A percentile compares a stretch with the other conserved stretches of the same genome.
phyloP scores from a whole-genome alignment of 1,139 yeast species.

The Waltiozyma sp. region DNA sequence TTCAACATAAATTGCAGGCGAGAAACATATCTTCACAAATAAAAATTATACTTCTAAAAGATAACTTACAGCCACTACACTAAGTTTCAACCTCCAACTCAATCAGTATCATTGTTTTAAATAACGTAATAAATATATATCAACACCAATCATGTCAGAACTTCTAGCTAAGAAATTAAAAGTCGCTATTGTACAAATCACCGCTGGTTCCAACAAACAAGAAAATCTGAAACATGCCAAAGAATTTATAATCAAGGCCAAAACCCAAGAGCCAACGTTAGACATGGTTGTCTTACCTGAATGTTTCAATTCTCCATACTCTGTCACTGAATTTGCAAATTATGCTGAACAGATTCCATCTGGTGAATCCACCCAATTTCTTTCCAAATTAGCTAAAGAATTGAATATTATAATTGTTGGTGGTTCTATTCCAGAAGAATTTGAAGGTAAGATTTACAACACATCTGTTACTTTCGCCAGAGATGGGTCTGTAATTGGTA shows the following conservation, averaged over 20 bases:
- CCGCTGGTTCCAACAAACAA: slow-evolving; percentile 60
- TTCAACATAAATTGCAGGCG: too few species aligned
- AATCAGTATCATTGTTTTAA: too few species aligned
- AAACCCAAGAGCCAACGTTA: slow-evolving; percentile 24
- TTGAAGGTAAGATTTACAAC: slow-evolving; percentile 55
- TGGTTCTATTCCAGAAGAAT: slow-evolving; percentile 84
- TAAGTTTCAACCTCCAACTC: too few species aligned
- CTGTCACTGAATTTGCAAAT: slow-evolving; percentile 73
- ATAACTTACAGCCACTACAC: too few species aligned
- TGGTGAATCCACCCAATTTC: slow-evolving; percentile 56
- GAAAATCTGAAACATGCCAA: slow-evolving; percentile 49
- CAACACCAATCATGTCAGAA: slow-evolving; percentile 8
- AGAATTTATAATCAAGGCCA: slow-evolving; percentile 44
- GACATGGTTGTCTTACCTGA: slow-evolving; percentile 47
- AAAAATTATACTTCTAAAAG: too few species aligned
- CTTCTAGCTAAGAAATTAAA: slow-evolving; percentile 28
- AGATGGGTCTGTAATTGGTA: slow-evolving; percentile 63
- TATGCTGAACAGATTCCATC: slow-evolving; percentile 69
- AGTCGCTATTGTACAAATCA: slow-evolving; percentile 69
- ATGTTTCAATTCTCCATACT: slow-evolving; percentile 92
- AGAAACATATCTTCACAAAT: too few species aligned
- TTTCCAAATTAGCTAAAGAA: slow-evolving; percentile 53
- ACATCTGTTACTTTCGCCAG: slow-evolving; percentile 71
- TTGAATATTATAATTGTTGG: slow-evolving; percentile 62
- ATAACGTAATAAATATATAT: too few species aligned